Evolutionary conservation across 2,329 filamentous ascomycete genomes (phyloP).

Genomic region (Aspergillus niger): DNA sequence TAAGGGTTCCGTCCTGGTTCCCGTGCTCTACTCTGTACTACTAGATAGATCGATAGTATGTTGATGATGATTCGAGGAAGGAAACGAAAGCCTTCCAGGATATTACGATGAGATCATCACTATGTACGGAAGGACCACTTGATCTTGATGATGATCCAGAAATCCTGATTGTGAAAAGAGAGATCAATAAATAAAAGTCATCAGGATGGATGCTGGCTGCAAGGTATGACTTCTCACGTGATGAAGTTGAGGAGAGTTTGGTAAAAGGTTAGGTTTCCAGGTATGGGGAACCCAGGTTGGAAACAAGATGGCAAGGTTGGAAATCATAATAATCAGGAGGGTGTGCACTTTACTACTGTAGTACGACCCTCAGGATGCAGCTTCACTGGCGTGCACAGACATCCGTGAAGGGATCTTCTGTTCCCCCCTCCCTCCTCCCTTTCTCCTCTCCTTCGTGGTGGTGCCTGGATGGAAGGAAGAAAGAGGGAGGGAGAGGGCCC

Average conservation of each 20-base stretch:
- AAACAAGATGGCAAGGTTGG: neutral
- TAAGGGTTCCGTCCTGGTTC: too few species aligned
- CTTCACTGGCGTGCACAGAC: constrained; percentile 5
- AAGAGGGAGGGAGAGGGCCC: too few species aligned
- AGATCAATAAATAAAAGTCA: neutral
- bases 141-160: neutral
- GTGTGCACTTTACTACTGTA: neutral
- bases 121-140: neutral
- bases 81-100: too few species aligned
- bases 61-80: too few species aligned
- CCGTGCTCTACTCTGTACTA: too few species aligned
- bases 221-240: neutral
- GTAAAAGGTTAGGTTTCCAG: neutral
- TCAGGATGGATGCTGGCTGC: neutral
- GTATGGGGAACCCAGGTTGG: neutral
- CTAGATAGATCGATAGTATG: too few species aligned
- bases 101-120: neutral
- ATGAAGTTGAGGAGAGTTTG: neutral
- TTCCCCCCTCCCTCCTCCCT: neutral
- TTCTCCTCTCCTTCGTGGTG: neutral
- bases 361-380: constrained; percentile 2
- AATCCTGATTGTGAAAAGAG: neutral
- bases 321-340: neutral
- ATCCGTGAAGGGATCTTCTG: neutral
- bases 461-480: neutral